These are phyloP conservation scores for Drosera capensis DNA, from an alignment of 148 eudicot species.

Conservation along the genomic window DNA sequence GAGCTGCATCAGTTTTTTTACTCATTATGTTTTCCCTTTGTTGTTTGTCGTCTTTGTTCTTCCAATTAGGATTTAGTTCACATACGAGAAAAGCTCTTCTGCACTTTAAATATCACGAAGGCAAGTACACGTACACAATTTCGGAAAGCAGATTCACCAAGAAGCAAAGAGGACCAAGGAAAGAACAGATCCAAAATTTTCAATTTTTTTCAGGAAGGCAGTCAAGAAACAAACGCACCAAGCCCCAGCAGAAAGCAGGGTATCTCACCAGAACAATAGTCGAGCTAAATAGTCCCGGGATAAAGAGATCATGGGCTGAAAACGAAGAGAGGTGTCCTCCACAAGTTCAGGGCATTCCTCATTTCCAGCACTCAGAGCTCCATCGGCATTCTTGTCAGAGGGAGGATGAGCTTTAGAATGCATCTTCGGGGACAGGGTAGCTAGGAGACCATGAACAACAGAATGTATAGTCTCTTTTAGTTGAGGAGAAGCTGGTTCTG, in stretches of 20 bases:
- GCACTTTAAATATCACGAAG: too few relatives aligned
- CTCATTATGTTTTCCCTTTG: too few relatives aligned
- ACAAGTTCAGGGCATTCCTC: conserved; percentile 65
- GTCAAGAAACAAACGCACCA: too few relatives aligned
- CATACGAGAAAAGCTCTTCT: too few relatives aligned
- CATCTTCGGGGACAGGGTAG: conserved; percentile 92
- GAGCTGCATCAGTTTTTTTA: too few relatives aligned
- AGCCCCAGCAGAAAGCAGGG: not conserved
- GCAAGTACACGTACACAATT: too few relatives aligned
- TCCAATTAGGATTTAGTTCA: too few relatives aligned
- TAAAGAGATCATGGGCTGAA: conserved; percentile 74
- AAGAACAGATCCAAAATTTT: not conserved
- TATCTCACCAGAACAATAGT: conserved; percentile 66
- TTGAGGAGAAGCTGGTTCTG: conserved; percentile 82
- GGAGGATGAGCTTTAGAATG: conserved; percentile 70
- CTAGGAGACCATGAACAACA: conserved; percentile 87
- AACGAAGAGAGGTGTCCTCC: conserved; percentile 75
- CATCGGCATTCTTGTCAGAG: conserved; percentile 43
- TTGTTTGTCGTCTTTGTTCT: too few relatives aligned
- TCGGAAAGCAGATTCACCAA: too few relatives aligned
- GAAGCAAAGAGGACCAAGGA: too few relatives aligned
- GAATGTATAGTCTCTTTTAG: conserved; percentile 67
- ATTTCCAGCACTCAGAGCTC: conserved; percentile 30
- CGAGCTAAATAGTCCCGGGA: conserved; percentile 91
- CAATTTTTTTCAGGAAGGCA: not conserved